These are phyloP conservation scores for Russula earlei DNA, from an alignment of 768 basidiomycete genomes.

Conservation along the genomic window DNA sequence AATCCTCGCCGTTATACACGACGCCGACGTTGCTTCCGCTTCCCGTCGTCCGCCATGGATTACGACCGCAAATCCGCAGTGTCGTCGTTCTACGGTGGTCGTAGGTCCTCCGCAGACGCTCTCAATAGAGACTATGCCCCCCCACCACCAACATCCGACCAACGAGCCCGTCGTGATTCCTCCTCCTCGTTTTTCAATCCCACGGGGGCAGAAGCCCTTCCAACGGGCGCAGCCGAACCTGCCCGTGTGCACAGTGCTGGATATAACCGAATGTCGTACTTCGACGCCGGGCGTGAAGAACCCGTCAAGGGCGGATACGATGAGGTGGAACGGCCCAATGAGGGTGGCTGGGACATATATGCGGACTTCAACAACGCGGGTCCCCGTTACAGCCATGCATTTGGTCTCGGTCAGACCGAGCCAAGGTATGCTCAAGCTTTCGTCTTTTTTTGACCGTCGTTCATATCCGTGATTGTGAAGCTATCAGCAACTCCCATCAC, in stretches of 20 bases:
- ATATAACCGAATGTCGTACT: constrained; percentile 64
- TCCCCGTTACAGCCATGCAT: constrained; percentile 62
- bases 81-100: constrained; percentile 69
- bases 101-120: constrained; percentile 51
- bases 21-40: constrained; percentile 6
- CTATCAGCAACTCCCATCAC: constrained; percentile 17
- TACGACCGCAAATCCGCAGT: constrained; percentile 70
- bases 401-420: constrained; percentile 33
- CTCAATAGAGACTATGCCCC: constrained; percentile 44
- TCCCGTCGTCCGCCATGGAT: constrained; percentile 40
- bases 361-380: constrained; percentile 87
- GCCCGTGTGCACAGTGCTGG: constrained; percentile 35
- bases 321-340: constrained; percentile 43
- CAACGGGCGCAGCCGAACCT: constrained; percentile 26
- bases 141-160: constrained; percentile 23
- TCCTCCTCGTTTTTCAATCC: constrained; percentile 58
- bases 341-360: constrained; percentile 65
- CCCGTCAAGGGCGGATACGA: constrained; percentile 73
- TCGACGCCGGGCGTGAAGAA: constrained; percentile 59
- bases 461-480: constrained; percentile 4
- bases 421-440: constrained; percentile 37
- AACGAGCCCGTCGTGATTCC: constrained; percentile 49
- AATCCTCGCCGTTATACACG: neutral
- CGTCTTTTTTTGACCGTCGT: constrained; percentile 14
- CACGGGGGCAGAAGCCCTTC: constrained; percentile 27